phyloP scores from a whole-genome alignment of 2,329 filamentous ascomycete species.

The Diaporthe amygdali region DNA sequence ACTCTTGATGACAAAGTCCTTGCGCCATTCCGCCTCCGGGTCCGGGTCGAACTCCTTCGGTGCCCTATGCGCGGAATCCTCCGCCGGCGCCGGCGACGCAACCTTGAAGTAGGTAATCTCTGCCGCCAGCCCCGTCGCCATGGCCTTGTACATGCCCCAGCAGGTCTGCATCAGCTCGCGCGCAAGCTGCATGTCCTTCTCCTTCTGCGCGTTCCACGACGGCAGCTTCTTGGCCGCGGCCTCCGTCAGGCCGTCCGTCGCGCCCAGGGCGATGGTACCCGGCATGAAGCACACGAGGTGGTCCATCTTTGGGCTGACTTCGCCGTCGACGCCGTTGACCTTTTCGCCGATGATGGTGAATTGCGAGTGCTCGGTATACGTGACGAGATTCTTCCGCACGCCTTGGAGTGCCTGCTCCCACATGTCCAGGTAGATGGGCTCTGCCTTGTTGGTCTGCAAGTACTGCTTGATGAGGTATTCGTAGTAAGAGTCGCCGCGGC shows the following conservation, averaged over 20 bases:
- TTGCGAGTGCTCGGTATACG: constrained; percentile 80
- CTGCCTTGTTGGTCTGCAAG: constrained; percentile 86
- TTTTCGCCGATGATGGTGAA: constrained; percentile 92
- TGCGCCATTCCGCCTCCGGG: constrained; percentile 69
- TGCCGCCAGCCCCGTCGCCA: constrained; percentile 86
- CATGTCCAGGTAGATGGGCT: constrained; percentile 87
- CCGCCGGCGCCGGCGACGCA: constrained; percentile 68
- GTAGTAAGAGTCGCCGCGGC: constrained; percentile 96
- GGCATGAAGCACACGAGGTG: constrained; percentile 98
- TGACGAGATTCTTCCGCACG: constrained; percentile 89
- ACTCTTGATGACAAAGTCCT: constrained; percentile 80
- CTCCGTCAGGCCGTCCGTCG: constrained; percentile 79
- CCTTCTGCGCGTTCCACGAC: constrained; percentile 78
- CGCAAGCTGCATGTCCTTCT: constrained; percentile 86
- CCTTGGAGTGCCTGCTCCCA: constrained; percentile 88
- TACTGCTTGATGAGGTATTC: constrained; percentile 99
- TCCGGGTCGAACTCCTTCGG: constrained; percentile 56
- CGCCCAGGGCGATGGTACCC: constrained; percentile 89
- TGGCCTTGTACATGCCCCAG: constrained; percentile 96
- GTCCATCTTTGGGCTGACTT: constrained; percentile 90
- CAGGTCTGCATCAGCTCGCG: constrained; percentile 94
- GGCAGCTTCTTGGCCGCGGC: constrained; percentile 74
- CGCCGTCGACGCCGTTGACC: constrained; percentile 70
- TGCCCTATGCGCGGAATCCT: constrained; percentile 56
- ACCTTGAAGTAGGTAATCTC: constrained; percentile 94